phyloP scores from a whole-genome alignment of 495 filamentous ascomycete genomes.

The Aspergillus sparsus region DNA sequence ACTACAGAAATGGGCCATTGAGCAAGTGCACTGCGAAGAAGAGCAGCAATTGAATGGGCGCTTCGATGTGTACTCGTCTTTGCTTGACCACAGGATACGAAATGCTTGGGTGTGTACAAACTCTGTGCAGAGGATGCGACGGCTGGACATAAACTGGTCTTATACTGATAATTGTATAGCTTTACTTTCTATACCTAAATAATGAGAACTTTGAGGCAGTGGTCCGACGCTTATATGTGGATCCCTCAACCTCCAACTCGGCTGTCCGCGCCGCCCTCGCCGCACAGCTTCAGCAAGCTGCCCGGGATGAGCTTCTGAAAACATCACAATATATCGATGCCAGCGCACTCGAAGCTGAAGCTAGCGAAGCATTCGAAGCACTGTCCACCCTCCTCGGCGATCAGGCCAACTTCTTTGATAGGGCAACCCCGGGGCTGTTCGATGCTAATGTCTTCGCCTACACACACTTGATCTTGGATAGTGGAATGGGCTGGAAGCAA shows the following conservation, averaged over 20 bases:
- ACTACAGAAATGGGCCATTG: slow-evolving; percentile 68
- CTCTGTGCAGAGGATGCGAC: neutral
- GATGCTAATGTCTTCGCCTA: slow-evolving; percentile 91
- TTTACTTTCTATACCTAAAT: slow-evolving; percentile 78
- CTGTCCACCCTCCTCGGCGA: slow-evolving; percentile 68
- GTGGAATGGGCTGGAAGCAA: slow-evolving; percentile 58
- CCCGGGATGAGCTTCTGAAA: slow-evolving; percentile 70
- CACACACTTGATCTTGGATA: slow-evolving; percentile 75
- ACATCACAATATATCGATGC: slow-evolving; percentile 60
- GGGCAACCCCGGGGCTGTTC: slow-evolving; percentile 65
- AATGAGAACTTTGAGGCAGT: slow-evolving; percentile 63
- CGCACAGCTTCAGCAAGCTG: slow-evolving; percentile 68
- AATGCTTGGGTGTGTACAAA: slow-evolving; percentile 72
- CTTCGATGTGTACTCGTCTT: slow-evolving; percentile 75
- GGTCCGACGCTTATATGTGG: slow-evolving; percentile 68
- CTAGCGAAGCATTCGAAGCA: slow-evolving; percentile 71
- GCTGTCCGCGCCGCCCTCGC: slow-evolving; percentile 64
- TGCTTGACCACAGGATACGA: slow-evolving; percentile 79
- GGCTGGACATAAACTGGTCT: too few relatives aligned
- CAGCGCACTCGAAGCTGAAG: slow-evolving; percentile 64
- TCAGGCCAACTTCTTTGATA: slow-evolving; percentile 67
- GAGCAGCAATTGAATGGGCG: slow-evolving; percentile 58
- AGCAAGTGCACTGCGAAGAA: slow-evolving; percentile 48
- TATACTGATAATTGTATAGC: slow-evolving; percentile 46
- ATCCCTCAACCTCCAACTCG: slow-evolving; percentile 58